Conservation (phyloP, 1,139 yeast genomes). For the Saccharomyces hybrid region DNA sequence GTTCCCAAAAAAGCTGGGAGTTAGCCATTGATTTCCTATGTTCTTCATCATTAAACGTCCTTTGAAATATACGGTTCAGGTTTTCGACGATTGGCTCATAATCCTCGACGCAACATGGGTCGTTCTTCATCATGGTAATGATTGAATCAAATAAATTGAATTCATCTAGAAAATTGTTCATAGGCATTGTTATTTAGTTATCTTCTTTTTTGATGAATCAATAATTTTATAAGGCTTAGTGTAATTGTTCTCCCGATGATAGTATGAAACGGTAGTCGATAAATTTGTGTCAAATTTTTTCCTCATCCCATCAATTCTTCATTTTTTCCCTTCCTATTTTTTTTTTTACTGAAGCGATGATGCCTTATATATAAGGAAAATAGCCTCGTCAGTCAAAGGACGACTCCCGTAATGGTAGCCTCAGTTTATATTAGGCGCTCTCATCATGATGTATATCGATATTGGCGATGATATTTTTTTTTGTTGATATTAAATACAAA, state of each 20-base stretch:
- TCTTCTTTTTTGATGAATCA: background rate
- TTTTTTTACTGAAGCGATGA: background rate
- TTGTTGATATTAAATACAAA: constrained; percentile 1
- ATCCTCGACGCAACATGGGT: background rate
- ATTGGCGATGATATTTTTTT: background rate
- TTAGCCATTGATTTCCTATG: constrained; percentile 19
- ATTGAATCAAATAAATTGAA: background rate
- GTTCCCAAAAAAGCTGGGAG: constrained; percentile 18
- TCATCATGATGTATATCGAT: background rate
- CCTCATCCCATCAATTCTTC: background rate
- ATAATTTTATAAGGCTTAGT: background rate
- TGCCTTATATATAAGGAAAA: background rate
- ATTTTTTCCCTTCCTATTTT: background rate
- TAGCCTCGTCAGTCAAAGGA: background rate
- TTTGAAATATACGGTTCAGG: constrained; percentile 21
- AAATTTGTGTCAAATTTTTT: background rate
- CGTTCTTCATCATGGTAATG: background rate
- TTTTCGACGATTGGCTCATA: background rate
- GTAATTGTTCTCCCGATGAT: background rate
- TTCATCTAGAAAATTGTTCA: constrained; percentile 7
- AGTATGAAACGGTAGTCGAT: background rate
- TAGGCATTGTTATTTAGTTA: background rate
- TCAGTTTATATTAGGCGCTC: background rate
- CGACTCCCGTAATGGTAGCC: background rate
- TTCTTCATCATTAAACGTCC: constrained; percentile 21